Base-by-base conservation (phyloP, 495 filamentous ascomycete species). In the Haplographium delicatum region DNA sequence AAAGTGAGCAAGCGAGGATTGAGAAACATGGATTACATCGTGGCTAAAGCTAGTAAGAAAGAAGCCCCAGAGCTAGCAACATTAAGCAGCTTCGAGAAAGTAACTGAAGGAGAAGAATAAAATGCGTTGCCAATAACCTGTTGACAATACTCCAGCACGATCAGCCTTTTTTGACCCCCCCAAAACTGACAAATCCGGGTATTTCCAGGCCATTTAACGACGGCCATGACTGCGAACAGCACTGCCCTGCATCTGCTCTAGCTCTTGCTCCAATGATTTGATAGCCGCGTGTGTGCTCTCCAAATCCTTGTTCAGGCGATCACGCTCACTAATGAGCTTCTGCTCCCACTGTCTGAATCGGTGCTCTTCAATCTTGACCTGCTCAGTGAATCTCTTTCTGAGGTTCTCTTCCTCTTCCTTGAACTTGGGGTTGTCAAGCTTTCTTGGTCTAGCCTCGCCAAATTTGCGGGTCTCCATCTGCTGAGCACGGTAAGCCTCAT, bases 391-490 rank as follows among this genome's bases (percentile, higher is more conserved):
- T 54, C 93, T 81, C 85, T 98, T 98, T 68, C 93, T 83, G 58
- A 98, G 78, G 56, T 84, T 88, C 78, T 98, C 93, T 63, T 98
- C 93, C 69, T 98, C 93, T 68, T 98, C 93, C 79, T 98, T 98
- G 83, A 97, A 98, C 80, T 97, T 97, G 70, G 93, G 93, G 76
- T 98, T 98, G 76, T 98, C 93, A 54, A 98, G 79, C 78, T 98
- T 98, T 69, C 90, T 78, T 56, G 93, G 93, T 45, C 93, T 81
- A 35, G 91, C 91, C 76, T 98, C 93, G 68, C 93, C 93, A 59
- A 97, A 97, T 72, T 98, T 98, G 69, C 93, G 82, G 44, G 93
- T 98, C 82, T 98, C 93, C 93, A 98, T 98, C 70, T 98, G 93
- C 68, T 93, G 88, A 27, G 94, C 93, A 59, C 93, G 91, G 75